These are phyloP conservation scores for Parascedosporium putredinis DNA, from an alignment of 2,329 filamentous ascomycete genomes.

Conservation along the genomic window DNA sequence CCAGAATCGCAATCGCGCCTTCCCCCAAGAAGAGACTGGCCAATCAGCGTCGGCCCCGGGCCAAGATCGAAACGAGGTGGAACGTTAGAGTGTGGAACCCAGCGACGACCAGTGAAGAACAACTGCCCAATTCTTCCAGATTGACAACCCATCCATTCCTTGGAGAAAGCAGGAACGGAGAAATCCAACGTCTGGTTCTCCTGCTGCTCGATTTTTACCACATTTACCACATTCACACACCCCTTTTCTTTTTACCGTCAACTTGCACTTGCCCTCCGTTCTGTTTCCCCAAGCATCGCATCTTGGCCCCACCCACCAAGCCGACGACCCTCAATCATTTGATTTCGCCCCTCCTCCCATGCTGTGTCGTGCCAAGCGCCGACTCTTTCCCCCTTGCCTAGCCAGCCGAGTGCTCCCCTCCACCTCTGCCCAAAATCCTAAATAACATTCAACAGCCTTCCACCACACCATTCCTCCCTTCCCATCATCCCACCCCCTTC, in stretches of 20 bases:
- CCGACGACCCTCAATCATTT: background rate
- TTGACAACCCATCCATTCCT: constrained; percentile 4
- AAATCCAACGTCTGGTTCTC: background rate
- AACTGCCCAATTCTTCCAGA: constrained; percentile 8
- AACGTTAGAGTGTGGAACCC: constrained; percentile 6
- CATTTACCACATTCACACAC: background rate
- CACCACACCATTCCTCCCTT: background rate
- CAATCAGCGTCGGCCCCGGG: constrained; percentile 5
- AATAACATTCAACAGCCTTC: constrained; percentile 5
- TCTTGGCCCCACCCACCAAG: background rate
- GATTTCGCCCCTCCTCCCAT: background rate
- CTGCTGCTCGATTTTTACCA: background rate
- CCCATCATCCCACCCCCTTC: constrained; percentile 5
- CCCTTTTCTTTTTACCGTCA: background rate
- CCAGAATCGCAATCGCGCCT: background rate
- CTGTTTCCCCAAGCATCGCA: background rate
- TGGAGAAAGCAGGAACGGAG: background rate
- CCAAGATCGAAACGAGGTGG: constrained; percentile 3
- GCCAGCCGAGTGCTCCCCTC: background rate
- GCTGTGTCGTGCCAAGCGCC: background rate
- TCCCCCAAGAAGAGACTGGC: background rate
- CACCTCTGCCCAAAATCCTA: background rate
- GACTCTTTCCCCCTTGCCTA: background rate
- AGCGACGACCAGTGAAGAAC: background rate
- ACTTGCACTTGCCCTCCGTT: background rate